Evolutionary conservation across 805 yeast species (phyloP), one percentile per base, ranked within the genome.

Genomic region (Wickerhamomyces bisporus): DNA sequence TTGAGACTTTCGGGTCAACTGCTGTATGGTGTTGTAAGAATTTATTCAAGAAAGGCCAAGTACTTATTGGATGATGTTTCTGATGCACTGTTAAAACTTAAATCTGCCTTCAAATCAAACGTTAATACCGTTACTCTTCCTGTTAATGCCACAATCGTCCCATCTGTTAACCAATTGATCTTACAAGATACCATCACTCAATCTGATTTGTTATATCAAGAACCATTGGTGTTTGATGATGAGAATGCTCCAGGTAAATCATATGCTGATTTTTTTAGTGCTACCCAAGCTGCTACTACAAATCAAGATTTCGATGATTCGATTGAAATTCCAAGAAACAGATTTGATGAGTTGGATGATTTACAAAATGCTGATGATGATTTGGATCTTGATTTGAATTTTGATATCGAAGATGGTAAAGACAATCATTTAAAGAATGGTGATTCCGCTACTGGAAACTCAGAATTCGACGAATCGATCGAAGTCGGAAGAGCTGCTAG

Each of bases 1-100:
- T 66, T 88, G 36, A 69, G 96, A 40, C 68, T 86, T 19, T 83
- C 95, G 1, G 95, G 96, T 4, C 96, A 88, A 55, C 66, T 89
- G 37, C 66, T 89, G 28, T 77, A 84, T 39, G 97, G 96, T 35
- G 86, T 89, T 4, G 94, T 86, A 26, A 70, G 86, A 40, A 89
- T 89, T 17, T 89, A 87, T 60, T 80, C 93, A 11, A 68, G 91
- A 42, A 86, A 89, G 60, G 86, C 96, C 20, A 82, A 81, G 49
- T 85, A 85, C 47, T 64, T 89, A 18, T 65, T 84, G 35, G 94
- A 86, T 39, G 97, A 89, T 55, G 91, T 86, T 29, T 73, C 79
- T 34, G 94, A 85, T 48, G 82, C 87, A 4, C 60, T 87, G 42
- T 61, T 77, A 46, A 81, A 79, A 50, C 66, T 88, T 53, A 85